A percentile compares a stretch with the other conserved stretches of the same genome.
phyloP scores from a whole-genome alignment of 2,329 filamentous ascomycete genomes.

The Arthrobotrys iridis region DNA sequence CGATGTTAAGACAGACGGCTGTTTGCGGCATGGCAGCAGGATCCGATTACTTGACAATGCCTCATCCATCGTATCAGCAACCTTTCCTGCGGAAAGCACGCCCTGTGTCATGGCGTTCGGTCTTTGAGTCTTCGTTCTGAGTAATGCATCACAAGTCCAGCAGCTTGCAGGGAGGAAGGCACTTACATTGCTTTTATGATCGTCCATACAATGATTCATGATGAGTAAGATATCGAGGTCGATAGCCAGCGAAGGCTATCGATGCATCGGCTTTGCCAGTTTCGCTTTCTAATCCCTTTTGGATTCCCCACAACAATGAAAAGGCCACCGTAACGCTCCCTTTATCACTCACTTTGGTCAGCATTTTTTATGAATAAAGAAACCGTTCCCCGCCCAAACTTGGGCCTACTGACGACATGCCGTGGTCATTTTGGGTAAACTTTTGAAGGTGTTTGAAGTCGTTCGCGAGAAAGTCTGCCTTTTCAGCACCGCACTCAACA shows the following conservation, averaged over 20 bases:
- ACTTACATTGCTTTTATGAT: constrained; percentile 31
- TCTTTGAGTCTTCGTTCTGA: constrained; percentile 23
- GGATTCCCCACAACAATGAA: constrained; percentile 6
- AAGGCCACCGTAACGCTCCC: constrained; percentile 8
- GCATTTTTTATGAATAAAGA: not conserved
- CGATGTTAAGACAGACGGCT: not conserved
- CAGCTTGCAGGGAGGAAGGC: not conserved
- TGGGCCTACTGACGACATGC: constrained; percentile 25
- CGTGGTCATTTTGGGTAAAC: not conserved
- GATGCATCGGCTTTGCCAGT: not conserved
- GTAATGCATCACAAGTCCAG: constrained; percentile 29
- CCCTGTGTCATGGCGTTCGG: constrained; percentile 7
- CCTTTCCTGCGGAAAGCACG: constrained; percentile 9
- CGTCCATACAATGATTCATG: constrained; percentile 38
- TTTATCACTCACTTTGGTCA: constrained; percentile 46
- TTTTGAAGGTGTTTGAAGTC: not conserved
- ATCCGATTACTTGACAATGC: constrained; percentile 45
- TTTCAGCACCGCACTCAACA: constrained; percentile 33
- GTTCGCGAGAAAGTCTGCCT: constrained; percentile 34
- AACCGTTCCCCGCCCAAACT: not conserved
- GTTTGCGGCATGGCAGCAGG: constrained; percentile 28
- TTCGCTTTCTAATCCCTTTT: not conserved
- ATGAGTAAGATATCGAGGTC: constrained; percentile 46
- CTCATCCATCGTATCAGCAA: constrained; percentile 30
- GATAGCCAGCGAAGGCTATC: not conserved